Evolutionary conservation across 106 monocot species (phyloP).

Genomic region (Acorus gramineus): DNA sequence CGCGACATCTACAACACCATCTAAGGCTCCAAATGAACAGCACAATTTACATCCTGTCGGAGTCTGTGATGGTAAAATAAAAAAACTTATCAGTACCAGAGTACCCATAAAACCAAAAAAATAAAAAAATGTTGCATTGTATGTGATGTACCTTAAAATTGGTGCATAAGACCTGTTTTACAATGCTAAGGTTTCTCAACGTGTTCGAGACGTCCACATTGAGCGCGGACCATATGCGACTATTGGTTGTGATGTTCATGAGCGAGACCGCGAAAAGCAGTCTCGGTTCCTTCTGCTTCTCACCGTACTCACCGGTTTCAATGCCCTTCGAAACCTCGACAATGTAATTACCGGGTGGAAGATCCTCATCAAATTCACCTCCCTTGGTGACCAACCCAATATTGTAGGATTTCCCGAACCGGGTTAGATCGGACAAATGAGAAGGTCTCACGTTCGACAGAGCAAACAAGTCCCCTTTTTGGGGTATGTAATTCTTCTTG

Average conservation of each 20-base stretch:
- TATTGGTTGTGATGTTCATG: slow-evolving; percentile 4
- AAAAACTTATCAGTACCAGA: no score
- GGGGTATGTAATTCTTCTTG: slow-evolving; percentile 6
- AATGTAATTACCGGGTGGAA: neutral
- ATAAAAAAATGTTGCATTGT: neutral
- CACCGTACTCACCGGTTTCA: slow-evolving; percentile 1
- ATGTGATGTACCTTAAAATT: slow-evolving; percentile 5
- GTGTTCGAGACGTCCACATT: neutral
- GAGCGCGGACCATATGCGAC: slow-evolving; percentile 20
- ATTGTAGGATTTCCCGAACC: slow-evolving; percentile 2
- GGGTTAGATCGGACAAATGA: slow-evolving; percentile 2
- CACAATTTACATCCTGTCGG: neutral
- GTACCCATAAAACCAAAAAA: neutral
- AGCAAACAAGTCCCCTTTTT: slow-evolving; percentile 11
- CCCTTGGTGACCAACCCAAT: slow-evolving; percentile 2
- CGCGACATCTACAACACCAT: no score
- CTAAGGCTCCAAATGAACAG: no score
- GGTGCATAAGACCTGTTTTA: slow-evolving; percentile 2
- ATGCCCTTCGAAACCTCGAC: slow-evolving; percentile 1
- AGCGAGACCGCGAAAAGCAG: slow-evolving; percentile 6
- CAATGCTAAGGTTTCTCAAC: neutral
- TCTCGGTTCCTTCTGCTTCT: neutral
- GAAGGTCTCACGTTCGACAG: slow-evolving; percentile 8
- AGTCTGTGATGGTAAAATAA: no score
- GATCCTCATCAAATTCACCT: neutral